Base-by-base conservation (phyloP, 225 moss, liverwort and hornwort genomes). In the Bryoerythrophyllum caledonicum region DNA sequence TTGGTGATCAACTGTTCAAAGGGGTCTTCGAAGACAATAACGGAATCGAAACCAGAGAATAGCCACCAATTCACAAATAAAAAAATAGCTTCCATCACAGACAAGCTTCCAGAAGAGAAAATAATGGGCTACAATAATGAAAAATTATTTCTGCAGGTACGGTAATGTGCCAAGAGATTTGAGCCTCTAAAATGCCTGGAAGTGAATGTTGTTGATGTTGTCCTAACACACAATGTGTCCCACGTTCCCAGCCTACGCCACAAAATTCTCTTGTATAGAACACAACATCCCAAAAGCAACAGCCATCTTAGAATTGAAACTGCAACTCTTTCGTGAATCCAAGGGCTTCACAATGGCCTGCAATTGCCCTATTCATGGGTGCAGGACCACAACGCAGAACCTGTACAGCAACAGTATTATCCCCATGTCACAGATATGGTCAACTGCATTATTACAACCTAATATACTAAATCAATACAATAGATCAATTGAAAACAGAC, bases 331-430 rank as follows among this genome's bases (percentile, higher is more conserved):
- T 99, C 5, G 88, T 80, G 71, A 76, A 95, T 55, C 95, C 97
- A 48, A 99, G 84, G 11, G 85, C 85, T 68, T 99, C 94, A 63
- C 80, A 86, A 79, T 99, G 91, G 46, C 76, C 79, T 65, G 84
- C 90, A 77, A 99, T 88, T n/a, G 97, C 97, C 85, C 78, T 93
- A 74, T 99, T 99, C 97, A 99, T 99, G 56, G 77, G 80, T 30
- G 71, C 91, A 55, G 97, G 97, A 71, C 97, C 97, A 79, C 97
- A 99, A 58, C 97, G 88, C 81, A 99, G 76, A 61, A 95, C 61
- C 97, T 97, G 89, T 13, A 43, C 80, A 72, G 75, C 79, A 71
- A 74, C 7, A 72, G 20, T 11, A 56, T 43, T 8, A 38, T 8
- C 9, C 46, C 34, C 8, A 82, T 52, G 65, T 82, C 24, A 78